Percentiles rank a stretch among this genome's conserved stretches.
These are phyloP conservation scores for Candida nitratophila DNA, from an alignment of 805 yeast genomes.

Conservation along the genomic window DNA sequence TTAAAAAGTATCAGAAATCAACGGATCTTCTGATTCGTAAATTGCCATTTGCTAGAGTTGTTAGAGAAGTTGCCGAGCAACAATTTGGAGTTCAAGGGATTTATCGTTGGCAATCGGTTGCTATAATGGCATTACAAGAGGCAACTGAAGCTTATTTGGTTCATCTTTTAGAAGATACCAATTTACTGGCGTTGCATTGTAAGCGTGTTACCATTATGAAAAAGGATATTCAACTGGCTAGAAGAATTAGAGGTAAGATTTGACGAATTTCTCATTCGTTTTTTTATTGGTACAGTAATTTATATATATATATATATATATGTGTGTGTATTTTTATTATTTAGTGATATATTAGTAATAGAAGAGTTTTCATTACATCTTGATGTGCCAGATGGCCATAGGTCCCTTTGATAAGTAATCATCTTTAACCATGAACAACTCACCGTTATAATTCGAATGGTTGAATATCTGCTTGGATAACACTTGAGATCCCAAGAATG, in stretches of 20 bases:
- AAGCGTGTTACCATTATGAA: constrained; percentile 82
- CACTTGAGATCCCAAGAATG: constrained; percentile 82
- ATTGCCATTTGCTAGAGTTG: constrained; percentile 71
- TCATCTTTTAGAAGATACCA: constrained; percentile 70
- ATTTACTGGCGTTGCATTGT: constrained; percentile 71
- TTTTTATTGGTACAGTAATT: too few species aligned
- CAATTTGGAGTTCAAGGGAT: constrained; percentile 48
- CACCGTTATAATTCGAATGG: constrained; percentile 50
- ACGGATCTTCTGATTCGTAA: constrained; percentile 64
- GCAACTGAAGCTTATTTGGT: constrained; percentile 75
- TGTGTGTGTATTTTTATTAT: neutral
- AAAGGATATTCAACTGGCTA: constrained; percentile 72
- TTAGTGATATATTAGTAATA: neutral
- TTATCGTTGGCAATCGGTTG: constrained; percentile 73
- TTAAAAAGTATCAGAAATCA: constrained; percentile 57
- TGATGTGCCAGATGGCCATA: constrained; percentile 58
- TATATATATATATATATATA: neutral
- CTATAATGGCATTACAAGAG: constrained; percentile 71
- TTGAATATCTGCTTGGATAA: constrained; percentile 80
- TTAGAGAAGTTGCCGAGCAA: constrained; percentile 64
- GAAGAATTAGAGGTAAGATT: constrained; percentile 57
- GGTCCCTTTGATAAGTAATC: constrained; percentile 80
- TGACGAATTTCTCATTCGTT: too few species aligned
- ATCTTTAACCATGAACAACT: constrained; percentile 60
- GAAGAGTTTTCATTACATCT: constrained; percentile 11